These are phyloP conservation scores for Daldinia childiae DNA, from an alignment of 495 filamentous ascomycete species.

Conservation along the genomic window DNA sequence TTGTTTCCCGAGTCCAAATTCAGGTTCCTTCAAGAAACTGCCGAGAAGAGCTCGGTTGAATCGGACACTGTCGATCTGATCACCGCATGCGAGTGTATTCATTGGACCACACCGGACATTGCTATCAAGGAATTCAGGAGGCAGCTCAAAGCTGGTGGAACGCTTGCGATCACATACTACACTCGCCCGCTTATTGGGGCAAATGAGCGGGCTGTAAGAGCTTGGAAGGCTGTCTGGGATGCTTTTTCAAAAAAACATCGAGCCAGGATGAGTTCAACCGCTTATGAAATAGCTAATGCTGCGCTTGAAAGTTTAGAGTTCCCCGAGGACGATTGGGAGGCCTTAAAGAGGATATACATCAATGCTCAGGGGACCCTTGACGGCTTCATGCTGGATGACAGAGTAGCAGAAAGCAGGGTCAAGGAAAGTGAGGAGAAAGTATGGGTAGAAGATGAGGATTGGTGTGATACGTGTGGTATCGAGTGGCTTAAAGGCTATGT, in stretches of 20 bases:
- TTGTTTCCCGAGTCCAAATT: constrained; percentile 37
- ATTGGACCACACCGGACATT: constrained; percentile 24
- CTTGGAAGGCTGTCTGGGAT: constrained; percentile 21
- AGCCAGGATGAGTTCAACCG: background rate
- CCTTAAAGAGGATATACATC: constrained; percentile 34
- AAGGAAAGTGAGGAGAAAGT: constrained; percentile 30
- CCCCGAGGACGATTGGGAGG: constrained; percentile 37
- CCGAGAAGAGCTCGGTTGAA: constrained; percentile 39
- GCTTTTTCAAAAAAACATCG: background rate
- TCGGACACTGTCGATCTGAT: constrained; percentile 38
- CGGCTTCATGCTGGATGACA: constrained; percentile 19
- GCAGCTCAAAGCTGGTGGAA: constrained; percentile 35
- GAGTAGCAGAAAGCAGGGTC: constrained; percentile 12
- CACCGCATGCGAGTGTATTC: constrained; percentile 44
- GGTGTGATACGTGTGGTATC: constrained; percentile 26
- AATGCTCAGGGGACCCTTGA: constrained; percentile 30
- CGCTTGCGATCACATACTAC: constrained; percentile 32
- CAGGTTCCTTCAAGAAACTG: constrained; percentile 39
- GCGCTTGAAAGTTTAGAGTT: constrained; percentile 27
- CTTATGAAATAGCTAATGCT: constrained; percentile 4
- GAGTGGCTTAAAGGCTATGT: constrained; percentile 41
- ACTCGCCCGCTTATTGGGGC: constrained; percentile 19
- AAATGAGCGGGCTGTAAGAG: constrained; percentile 7
- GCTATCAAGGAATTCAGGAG: constrained; percentile 36
- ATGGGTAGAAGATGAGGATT: constrained; percentile 37